phyloP scores from a whole-genome alignment of 2,329 filamentous ascomycete genomes.

The Celoporthe dispersa region DNA sequence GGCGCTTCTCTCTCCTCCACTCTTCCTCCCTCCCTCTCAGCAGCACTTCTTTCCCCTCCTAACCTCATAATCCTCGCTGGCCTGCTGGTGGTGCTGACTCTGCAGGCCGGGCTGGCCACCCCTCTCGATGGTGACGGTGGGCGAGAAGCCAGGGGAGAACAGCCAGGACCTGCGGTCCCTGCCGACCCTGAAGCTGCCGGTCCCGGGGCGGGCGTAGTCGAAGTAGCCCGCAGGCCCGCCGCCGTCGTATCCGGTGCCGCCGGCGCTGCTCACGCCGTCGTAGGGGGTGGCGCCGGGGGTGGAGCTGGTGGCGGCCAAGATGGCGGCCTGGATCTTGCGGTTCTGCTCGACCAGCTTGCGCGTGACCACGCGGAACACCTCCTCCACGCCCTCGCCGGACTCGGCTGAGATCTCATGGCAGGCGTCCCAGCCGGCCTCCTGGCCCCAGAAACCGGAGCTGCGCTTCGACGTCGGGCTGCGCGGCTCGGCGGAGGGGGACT shows the following conservation, averaged over 20 bases:
- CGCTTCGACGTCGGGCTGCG: conserved; percentile 66
- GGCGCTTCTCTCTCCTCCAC: background rate
- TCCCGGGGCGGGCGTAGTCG: conserved; percentile 50
- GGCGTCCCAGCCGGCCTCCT: conserved; percentile 93
- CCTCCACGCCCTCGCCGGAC: conserved; percentile 92
- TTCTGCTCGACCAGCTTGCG: conserved; percentile 68
- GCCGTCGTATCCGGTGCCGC: conserved; percentile 28
- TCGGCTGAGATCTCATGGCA: conserved; percentile 97
- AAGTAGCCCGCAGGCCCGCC: conserved; percentile 47
- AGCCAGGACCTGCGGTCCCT: conserved; percentile 64
- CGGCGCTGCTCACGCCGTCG: conserved; percentile 39
- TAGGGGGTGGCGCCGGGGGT: conserved; percentile 53
- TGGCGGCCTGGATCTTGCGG: conserved; percentile 64
- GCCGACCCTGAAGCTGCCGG: conserved; percentile 60
- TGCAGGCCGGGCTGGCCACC: conserved; percentile 33
- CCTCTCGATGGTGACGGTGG: conserved; percentile 54
- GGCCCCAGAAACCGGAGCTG: conserved; percentile 83
- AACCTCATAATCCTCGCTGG: conserved; percentile 32
- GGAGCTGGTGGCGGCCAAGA: conserved; percentile 53
- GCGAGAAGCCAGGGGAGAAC: conserved; percentile 59
- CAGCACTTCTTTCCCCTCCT: conserved; percentile 25
- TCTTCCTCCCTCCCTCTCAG: background rate
- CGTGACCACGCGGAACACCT: conserved; percentile 80
- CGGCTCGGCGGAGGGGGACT: conserved; percentile 48
- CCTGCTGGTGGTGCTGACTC: conserved; percentile 33